phyloP scores from a whole-genome alignment of 805 yeast species.

The Barnettozyma salicaria region DNA sequence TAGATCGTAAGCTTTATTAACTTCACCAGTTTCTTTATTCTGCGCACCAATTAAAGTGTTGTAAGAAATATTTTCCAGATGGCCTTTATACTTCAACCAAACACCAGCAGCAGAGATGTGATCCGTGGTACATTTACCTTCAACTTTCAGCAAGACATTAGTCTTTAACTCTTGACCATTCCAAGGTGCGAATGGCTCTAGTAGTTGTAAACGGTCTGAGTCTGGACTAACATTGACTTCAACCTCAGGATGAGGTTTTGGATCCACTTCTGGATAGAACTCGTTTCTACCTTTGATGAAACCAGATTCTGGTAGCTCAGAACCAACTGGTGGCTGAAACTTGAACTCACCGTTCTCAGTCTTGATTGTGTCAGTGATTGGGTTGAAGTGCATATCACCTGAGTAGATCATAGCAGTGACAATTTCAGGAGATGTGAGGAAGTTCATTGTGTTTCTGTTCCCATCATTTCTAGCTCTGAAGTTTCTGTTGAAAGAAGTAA shows the following conservation, averaged over 20 bases:
- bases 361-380: constrained; percentile 77
- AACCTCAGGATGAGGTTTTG: constrained; percentile 55
- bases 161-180: constrained; percentile 75
- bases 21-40: constrained; percentile 95
- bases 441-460: constrained; percentile 94
- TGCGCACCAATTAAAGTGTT: constrained; percentile 96
- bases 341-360: constrained; percentile 68
- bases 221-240: constrained; percentile 69
- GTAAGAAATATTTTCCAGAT: constrained; percentile 88
- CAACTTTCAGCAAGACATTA: constrained; percentile 78
- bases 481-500: constrained; percentile 96
- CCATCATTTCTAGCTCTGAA: constrained; percentile 98
- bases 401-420: constrained; percentile 96
- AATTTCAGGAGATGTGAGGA: constrained; percentile 96
- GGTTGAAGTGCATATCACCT: constrained; percentile 89
- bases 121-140: constrained; percentile 98
- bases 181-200: constrained; percentile 88
- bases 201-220: constrained; percentile 86
- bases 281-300: constrained; percentile 69
- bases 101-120: constrained; percentile 99
- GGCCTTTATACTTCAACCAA: constrained; percentile 98
- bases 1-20: constrained; percentile 81
- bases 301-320: constrained; percentile 76
- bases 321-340: constrained; percentile 76
- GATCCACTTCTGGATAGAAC: constrained; percentile 69